Evolutionary conservation across 2,329 filamentous ascomycete species (phyloP), one percentile per base, ranked within the genome.

Genomic region (Monosporascus sp.): DNA sequence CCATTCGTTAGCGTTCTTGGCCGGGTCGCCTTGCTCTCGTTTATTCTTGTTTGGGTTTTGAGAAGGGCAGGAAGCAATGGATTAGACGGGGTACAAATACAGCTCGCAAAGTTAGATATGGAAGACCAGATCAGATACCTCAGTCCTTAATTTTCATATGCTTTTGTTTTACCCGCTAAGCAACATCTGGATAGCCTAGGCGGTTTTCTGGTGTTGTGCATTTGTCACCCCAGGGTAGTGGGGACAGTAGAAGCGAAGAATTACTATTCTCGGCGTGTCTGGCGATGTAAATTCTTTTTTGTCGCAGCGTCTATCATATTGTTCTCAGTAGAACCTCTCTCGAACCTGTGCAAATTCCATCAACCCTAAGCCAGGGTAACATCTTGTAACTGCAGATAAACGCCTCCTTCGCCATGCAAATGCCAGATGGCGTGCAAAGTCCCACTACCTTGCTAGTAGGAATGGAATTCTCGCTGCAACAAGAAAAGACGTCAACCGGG

Each of bases 331-430:
- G 52, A 41, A 53, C 43, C 49, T 43, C 26, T 44, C 36, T 52
- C 48, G 51, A 44, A 49, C 48, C 50, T 55, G 36, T 54, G 43
- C 7, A 48, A 50, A 44, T 52, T 49, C 51, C 38, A 51, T 55
- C 40, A 56, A 46, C 57, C 22, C 41, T 41, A 38, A 46, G 48
- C 43, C 27, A 50, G 54, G 53, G 53, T 55, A 58, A 45, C 54
- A 48, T 31, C 40, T 40, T 40, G 26, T 50, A 38, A 52, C 53
- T 53, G 44, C 56, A 52, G 51, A 51, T 20, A 53, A 67, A 68
- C 66, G 65, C 65, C 66, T 59, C 56, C 43, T 64, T 67, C 66
- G 66, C 66, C 66, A 61, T 64, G 64, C 61, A 59, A 62, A 69
- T 66, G 65, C 63, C 59, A 58, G 55, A 40, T 41, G 53, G 49